These are phyloP conservation scores for Leccinum sublutescens DNA, from an alignment of 768 basidiomycete species.

Conservation along the genomic window DNA sequence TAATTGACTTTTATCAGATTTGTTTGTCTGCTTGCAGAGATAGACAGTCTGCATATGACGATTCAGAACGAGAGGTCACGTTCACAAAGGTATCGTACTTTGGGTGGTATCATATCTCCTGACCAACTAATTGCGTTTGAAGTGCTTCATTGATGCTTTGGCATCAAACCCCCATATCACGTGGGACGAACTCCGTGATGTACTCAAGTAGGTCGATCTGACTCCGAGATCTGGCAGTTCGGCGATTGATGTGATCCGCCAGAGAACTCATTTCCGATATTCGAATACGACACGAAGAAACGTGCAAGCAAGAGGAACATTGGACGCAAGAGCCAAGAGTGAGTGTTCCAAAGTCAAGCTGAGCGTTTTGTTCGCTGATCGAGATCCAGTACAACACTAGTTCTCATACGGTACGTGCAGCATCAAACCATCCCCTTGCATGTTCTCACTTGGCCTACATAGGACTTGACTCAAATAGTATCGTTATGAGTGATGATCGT, in stretches of 20 bases:
- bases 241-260: background rate
- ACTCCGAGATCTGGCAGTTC: background rate
- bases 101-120: background rate
- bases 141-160: constrained; percentile 23
- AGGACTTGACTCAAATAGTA: constrained; percentile 14
- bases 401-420: constrained; percentile 7
- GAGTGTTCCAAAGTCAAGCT: constrained; percentile 11
- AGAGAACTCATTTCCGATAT: constrained; percentile 18
- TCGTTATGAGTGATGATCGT: background rate
- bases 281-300: constrained; percentile 9
- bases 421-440: constrained; percentile 24
- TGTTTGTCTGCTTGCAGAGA: constrained; percentile 30
- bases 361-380: background rate
- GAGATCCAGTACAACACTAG: constrained; percentile 12
- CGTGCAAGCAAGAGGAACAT: background rate
- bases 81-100: constrained; percentile 25
- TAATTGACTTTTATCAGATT: constrained; percentile 11
- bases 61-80: constrained; percentile 15
- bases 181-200: constrained; percentile 21
- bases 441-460: constrained; percentile 24
- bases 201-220: constrained; percentile 13
- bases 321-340: constrained; percentile 24
- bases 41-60: constrained; percentile 22
- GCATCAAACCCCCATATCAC: constrained; percentile 8
- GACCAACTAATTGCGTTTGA: background rate